Conservation (phyloP, 2,329 filamentous ascomycete genomes). For the Beauveria asiatica region DNA sequence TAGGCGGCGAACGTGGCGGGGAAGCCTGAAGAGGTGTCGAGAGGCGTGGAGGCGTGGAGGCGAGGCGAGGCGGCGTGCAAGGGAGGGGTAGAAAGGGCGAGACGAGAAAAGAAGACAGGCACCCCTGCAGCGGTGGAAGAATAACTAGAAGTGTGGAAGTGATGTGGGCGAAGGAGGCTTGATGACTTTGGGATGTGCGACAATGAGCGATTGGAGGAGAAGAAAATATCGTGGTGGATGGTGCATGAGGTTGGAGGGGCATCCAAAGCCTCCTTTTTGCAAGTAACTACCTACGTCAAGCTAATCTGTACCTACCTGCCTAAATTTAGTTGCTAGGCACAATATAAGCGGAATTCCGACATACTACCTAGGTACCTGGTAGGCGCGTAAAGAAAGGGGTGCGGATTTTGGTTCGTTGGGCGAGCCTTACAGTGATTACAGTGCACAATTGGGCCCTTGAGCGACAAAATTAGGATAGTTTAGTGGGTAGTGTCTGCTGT, state of each 20-base stretch:
- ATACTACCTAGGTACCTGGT: too few species aligned
- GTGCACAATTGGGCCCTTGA: neutral
- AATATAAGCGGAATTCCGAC: too few species aligned
- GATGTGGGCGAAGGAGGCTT: neutral
- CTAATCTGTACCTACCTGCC: too few species aligned
- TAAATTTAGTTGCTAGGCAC: too few species aligned
- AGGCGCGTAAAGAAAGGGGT: neutral
- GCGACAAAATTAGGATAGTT: neutral
- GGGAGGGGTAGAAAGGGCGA: neutral
- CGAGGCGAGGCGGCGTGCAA: neutral
- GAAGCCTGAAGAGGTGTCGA: neutral
- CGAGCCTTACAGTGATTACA: neutral
- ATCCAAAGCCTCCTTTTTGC: too few species aligned
- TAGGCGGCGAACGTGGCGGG: neutral
- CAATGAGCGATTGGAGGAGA: neutral
- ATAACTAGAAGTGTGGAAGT: neutral
- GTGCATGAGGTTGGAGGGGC: neutral
- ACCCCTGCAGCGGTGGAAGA: neutral
- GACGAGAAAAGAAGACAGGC: neutral
- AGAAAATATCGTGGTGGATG: neutral
- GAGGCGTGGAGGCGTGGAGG: neutral
- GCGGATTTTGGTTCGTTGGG: neutral
- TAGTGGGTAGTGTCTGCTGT: neutral
- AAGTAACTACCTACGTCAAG: too few species aligned
- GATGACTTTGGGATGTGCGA: neutral